Evolutionary conservation across 2,329 filamentous ascomycete species (phyloP), one percentile per base, ranked within the genome.

Genomic region (Hirsutella thompsonii): DNA sequence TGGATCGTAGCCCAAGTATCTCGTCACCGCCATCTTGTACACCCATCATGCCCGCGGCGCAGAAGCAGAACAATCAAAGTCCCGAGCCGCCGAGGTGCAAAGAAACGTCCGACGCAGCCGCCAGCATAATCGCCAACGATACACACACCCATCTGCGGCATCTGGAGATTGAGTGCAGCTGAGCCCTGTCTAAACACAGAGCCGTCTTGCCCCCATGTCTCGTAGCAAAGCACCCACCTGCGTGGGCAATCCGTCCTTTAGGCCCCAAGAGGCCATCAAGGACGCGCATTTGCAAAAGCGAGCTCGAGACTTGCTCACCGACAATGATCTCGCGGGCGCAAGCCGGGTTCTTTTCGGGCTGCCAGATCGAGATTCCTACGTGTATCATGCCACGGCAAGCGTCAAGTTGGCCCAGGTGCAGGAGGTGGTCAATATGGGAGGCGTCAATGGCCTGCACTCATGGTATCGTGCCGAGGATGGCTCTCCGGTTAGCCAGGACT

Each of bases 331-430:
- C 39, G 57, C 61, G 47, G 55, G 53, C 38, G 69, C 70, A 45
- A 64, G 67, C 43, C 52, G 60, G 40, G 51, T 57, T 18, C 62
- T 69, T 44, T 65, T 74, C 41, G 47, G 58, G 36, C 58, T 74
- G 18, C 62, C 67, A 3, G 55, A 61, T 18, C 51, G 51, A 42
- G 70, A 74, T 47, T 45, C 48, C 16, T 74, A 70, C 49, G 64
- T 65, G 37, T 74, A 74, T 52, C 68, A 72, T 54, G 70, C 70
- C 46, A 64, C 68, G 43, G 62, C 63, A 33, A 68, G 66, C 46
- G 67, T 74, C 38, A 67, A 60, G 37, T 60, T 74, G 26, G 57
- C 58, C 26, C 59, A 73, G 49, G 69, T 66, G 2, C 70, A 74
- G 52, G 60, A 59, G n/a, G 54, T 63, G 26, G 58, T 74, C 33